These are phyloP conservation scores for Beta vulgaris DNA, from an alignment of 148 eudicot genomes.

Conservation along the genomic window DNA sequence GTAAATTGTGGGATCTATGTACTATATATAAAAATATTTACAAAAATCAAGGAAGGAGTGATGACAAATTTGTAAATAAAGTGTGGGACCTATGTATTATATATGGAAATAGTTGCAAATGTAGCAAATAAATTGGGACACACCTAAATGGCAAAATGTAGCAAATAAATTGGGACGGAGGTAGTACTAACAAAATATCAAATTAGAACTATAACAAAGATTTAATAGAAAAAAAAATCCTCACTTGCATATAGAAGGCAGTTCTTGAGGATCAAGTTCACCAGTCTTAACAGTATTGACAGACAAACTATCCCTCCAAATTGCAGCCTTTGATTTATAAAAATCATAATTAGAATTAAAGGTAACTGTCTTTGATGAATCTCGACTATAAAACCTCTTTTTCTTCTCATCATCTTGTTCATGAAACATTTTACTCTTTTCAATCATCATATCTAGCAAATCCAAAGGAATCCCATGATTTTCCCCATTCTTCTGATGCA, in stretches of 20 bases:
- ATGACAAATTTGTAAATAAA: too few species aligned
- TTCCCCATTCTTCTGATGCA: conserved; percentile 44
- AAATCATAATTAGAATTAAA: conserved; percentile 39
- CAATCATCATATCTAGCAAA: conserved; percentile 34
- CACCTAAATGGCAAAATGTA: too few species aligned
- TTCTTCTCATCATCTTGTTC: conserved; percentile 43
- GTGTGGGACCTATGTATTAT: too few species aligned
- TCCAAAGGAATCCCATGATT: conserved; percentile 40
- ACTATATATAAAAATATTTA: too few species aligned
- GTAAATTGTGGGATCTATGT: too few species aligned
- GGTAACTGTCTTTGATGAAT: conserved; percentile 11
- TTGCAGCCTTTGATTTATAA: conserved; percentile 32
- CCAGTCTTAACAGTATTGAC: conserved; percentile 8
- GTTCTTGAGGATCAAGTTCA: conserved; percentile 15
- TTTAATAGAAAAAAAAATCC: background rate
- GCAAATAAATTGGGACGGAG: too few species aligned
- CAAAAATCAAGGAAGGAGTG: too few species aligned
- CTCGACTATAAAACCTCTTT: conserved; percentile 35
- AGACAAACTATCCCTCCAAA: conserved; percentile 49
- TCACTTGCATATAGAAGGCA: conserved; percentile 21
- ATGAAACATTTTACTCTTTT: conserved; percentile 33
- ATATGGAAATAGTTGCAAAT: too few species aligned
- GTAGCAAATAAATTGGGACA: too few species aligned
- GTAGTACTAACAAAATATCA: too few species aligned
- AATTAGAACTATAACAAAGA: too few species aligned